Evolutionary conservation across 345 rosid genomes (phyloP).

Genomic region (Eucalyptus pauciflora): DNA sequence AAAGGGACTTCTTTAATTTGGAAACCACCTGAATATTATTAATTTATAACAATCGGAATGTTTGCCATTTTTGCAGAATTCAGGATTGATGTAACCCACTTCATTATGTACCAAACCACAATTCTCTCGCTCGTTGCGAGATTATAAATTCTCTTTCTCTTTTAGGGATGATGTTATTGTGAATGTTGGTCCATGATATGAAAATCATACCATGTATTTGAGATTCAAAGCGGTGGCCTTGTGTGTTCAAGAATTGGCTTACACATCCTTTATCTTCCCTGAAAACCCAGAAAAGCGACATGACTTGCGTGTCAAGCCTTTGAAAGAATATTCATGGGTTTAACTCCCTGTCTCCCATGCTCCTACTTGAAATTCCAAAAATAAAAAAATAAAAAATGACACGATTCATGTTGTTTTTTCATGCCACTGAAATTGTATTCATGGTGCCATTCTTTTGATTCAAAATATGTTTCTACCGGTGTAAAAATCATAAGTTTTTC

Average conservation of each 20-base stretch:
- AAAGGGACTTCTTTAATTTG: background rate
- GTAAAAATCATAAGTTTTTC: background rate
- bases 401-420: background rate
- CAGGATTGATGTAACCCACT: no score
- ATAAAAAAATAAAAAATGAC: no score
- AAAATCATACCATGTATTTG: no score
- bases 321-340: no score
- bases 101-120: background rate
- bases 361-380: background rate
- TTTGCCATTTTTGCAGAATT: background rate
- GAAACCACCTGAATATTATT: background rate
- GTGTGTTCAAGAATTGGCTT: no score
- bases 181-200: no score
- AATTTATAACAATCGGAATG: background rate
- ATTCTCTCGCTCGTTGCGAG: no score
- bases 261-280: background rate
- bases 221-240: no score
- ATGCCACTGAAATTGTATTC: background rate
- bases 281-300: no score
- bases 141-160: no score
- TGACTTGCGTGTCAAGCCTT: no score
- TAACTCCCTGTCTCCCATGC: background rate
- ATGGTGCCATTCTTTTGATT: background rate
- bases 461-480: background rate
- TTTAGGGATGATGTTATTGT: no score